A percentile compares a stretch with the other conserved stretches of the same genome.
These are phyloP conservation scores for Piper longum DNA, from an alignment of 164 flowering plant genomes.

Conservation along the genomic window DNA sequence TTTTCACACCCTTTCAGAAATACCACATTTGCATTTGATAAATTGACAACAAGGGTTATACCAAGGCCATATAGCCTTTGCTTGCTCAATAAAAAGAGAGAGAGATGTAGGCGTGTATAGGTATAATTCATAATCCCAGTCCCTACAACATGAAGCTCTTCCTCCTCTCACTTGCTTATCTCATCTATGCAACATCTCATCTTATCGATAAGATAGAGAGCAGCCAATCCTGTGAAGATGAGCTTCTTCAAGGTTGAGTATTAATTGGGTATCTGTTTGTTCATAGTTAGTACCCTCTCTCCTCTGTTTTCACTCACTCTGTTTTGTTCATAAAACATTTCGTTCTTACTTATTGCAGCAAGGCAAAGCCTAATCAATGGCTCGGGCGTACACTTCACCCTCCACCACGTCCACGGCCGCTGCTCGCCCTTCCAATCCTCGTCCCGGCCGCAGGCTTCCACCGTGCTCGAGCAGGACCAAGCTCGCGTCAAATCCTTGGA, in stretches of 20 bases:
- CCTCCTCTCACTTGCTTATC: not conserved
- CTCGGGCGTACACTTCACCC: constrained; percentile 10
- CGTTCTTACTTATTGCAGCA: constrained; percentile 5
- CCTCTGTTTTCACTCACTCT: not conserved
- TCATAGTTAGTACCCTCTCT: not conserved
- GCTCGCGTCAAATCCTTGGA: constrained; percentile 10
- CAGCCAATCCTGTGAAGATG: not conserved
- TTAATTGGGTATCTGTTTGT: not conserved
- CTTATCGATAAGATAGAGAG: not conserved
- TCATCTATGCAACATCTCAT: not conserved
- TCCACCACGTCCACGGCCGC: constrained; percentile 16
- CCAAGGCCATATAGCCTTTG: not conserved
- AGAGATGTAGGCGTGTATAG: not conserved
- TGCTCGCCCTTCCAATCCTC: constrained; percentile 11
- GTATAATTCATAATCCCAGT: not conserved
- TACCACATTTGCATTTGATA: not conserved
- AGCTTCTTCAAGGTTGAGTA: not conserved
- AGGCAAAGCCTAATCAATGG: constrained; percentile 3
- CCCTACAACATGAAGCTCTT: not conserved
- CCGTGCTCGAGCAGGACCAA: constrained; percentile 8
- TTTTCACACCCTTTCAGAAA: not conserved
- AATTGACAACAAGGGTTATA: not conserved
- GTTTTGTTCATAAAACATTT: too few species aligned
- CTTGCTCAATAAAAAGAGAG: not conserved
- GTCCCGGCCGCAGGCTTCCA: not conserved